These are phyloP conservation scores for Byssothecium circinans DNA, from an alignment of 2,329 filamentous ascomycete species.

Conservation along the genomic window DNA sequence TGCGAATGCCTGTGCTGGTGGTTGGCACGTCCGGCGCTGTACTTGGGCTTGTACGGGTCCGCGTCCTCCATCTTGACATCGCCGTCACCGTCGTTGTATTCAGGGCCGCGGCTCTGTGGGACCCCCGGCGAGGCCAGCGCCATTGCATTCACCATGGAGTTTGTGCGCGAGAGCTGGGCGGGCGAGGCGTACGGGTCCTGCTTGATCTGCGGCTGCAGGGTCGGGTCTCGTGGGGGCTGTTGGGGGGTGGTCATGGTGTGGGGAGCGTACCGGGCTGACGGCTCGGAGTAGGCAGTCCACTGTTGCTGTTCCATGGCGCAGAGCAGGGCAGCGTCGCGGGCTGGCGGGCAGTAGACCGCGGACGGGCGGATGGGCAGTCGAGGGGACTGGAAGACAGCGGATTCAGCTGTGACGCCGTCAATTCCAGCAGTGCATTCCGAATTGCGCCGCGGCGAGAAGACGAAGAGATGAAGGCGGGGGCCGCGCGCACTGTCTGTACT, in stretches of 20 bases:
- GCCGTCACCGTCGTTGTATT: slow-evolving; percentile 47
- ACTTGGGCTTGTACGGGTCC: slow-evolving; percentile 85
- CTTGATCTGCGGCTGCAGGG: slow-evolving; percentile 35
- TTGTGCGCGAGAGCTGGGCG: slow-evolving; percentile 39
- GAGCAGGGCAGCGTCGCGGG: slow-evolving; percentile 5
- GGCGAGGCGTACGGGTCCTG: slow-evolving; percentile 41
- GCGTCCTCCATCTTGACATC: slow-evolving; percentile 76
- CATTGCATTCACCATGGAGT: slow-evolving; percentile 30
- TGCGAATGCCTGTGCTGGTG: slow-evolving; percentile 77
- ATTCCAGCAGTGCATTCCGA: slow-evolving; percentile 40
- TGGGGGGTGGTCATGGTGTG: slow-evolving; percentile 40
- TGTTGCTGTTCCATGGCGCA: slow-evolving; percentile 28
- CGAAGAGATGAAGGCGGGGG: slow-evolving; percentile 1
- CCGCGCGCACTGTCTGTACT: not conserved
- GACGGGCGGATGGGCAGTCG: slow-evolving; percentile 12
- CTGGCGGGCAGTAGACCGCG: no score
- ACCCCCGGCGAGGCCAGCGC: slow-evolving; percentile 39
- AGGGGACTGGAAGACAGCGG: slow-evolving; percentile 29
- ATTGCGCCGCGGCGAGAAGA: slow-evolving; percentile 21
- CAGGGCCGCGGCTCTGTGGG: slow-evolving; percentile 32
- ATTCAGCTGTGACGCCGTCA: slow-evolving; percentile 41
- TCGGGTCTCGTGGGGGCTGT: slow-evolving; percentile 35
- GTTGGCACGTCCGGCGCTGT: slow-evolving; percentile 71
- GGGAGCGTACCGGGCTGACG: slow-evolving; percentile 41
- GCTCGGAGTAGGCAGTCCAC: slow-evolving; percentile 43